A percentile compares a stretch with the other conserved stretches of the same genome.
Evolutionary conservation across 2,329 filamentous ascomycete species (phyloP).

Genomic region (Colletotrichum acutatum): DNA sequence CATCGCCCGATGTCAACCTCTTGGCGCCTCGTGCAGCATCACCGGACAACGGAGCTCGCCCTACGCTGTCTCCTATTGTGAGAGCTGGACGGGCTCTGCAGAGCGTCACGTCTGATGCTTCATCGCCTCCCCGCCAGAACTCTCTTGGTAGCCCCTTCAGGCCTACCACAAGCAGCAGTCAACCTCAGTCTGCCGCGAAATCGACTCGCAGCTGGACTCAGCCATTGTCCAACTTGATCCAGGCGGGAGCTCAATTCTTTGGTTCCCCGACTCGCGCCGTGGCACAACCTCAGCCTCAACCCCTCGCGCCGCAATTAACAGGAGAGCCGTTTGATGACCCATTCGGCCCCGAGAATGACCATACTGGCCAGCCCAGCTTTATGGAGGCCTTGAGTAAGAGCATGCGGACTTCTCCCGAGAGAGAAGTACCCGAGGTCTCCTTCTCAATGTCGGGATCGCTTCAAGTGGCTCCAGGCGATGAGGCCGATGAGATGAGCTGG

Average conservation of each 20-base stretch:
- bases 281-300: slow-evolving; percentile 13
- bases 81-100: slow-evolving; percentile 66
- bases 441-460: slow-evolving; percentile 26
- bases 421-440: not conserved
- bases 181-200: slow-evolving; percentile 28
- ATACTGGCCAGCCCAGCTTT: slow-evolving; percentile 45
- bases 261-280: slow-evolving; percentile 20
- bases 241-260: slow-evolving; percentile 35
- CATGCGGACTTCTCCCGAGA: slow-evolving; percentile 27
- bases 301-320: slow-evolving; percentile 14
- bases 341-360: slow-evolving; percentile 40
- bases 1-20: slow-evolving; percentile 35
- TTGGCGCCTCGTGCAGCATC: slow-evolving; percentile 30
- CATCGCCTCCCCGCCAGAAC: slow-evolving; percentile 63
- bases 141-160: slow-evolving; percentile 68
- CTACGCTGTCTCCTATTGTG: slow-evolving; percentile 67
- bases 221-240: slow-evolving; percentile 30
- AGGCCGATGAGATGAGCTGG: slow-evolving; percentile 58
- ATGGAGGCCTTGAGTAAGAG: slow-evolving; percentile 46
- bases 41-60: slow-evolving; percentile 48
- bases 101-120: slow-evolving; percentile 68
- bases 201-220: slow-evolving; percentile 32
- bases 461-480: slow-evolving; percentile 26
- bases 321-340: slow-evolving; percentile 43
- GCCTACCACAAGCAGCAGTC: slow-evolving; percentile 30